Conservation (phyloP, 805 yeast genomes). For the Cyberlindnera americana region DNA sequence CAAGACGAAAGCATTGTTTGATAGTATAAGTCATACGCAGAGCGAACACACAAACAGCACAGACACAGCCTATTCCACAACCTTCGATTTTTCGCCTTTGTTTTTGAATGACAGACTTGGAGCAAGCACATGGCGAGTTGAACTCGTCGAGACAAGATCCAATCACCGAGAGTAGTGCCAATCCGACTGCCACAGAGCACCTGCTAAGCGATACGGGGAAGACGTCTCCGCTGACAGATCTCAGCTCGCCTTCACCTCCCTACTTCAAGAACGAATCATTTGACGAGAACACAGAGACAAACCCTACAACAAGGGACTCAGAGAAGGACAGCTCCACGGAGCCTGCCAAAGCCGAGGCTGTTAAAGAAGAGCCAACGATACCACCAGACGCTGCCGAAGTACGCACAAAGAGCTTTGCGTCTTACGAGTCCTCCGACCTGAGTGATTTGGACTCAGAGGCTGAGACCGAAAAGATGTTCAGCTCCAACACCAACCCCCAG, state of each 20-base stretch:
- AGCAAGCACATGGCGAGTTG: constrained; percentile 5
- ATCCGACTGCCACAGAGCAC: constrained; percentile 1
- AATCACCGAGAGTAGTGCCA: neutral
- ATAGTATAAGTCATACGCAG: too few relatives aligned
- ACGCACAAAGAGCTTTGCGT: constrained; percentile 24
- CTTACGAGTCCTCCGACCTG: constrained; percentile 39
- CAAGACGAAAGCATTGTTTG: too few relatives aligned
- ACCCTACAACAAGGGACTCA: constrained; percentile 4
- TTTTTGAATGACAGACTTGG: constrained; percentile 24
- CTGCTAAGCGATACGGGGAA: constrained; percentile 22
- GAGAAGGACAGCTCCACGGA: neutral
- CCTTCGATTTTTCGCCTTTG: neutral
- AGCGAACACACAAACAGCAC: neutral
- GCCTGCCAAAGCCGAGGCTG: neutral
- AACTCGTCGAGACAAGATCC: neutral
- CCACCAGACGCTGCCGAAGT: too few relatives aligned
- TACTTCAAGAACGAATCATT: constrained; percentile 10
- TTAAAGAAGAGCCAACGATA: neutral
- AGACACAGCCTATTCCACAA: neutral
- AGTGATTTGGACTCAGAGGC: constrained; percentile 77
- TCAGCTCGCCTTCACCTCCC: constrained; percentile 26
- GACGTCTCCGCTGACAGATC: constrained; percentile 28
- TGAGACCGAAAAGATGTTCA: constrained; percentile 84
- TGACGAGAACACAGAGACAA: constrained; percentile 6
- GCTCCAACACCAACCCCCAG: constrained; percentile 24